phyloP scores from a whole-genome alignment of 1,139 yeast genomes.

The Lodderomyces metapsilosis region DNA sequence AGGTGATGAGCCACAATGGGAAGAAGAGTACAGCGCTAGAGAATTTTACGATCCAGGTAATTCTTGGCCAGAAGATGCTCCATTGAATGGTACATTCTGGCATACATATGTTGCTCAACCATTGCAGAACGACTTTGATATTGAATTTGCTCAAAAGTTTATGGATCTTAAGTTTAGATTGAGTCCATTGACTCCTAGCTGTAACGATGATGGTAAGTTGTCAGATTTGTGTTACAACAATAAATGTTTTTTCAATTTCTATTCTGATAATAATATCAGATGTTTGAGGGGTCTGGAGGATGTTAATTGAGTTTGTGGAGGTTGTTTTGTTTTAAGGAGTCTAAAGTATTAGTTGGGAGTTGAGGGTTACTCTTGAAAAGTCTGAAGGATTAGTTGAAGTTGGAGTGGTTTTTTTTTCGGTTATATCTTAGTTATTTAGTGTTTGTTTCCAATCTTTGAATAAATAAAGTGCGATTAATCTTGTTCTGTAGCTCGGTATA shows the following conservation, averaged over 20 bases:
- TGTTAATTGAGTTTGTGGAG: no score
- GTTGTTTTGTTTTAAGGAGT: no score
- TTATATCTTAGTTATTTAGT: neutral
- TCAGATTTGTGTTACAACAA: slow-evolving; percentile 4
- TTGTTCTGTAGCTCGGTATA: neutral
- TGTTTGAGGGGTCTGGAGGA: slow-evolving; percentile 4
- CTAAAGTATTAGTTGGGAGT: no score
- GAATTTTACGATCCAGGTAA: slow-evolving; percentile 43
- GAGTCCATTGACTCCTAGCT: slow-evolving; percentile 50
- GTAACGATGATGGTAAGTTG: slow-evolving; percentile 20
- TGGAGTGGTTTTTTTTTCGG: neutral
- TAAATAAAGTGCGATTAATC: neutral
- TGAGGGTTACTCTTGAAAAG: no score
- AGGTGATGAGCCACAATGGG: slow-evolving; percentile 56
- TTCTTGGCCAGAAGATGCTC: slow-evolving; percentile 53
- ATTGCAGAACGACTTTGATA: slow-evolving; percentile 32
- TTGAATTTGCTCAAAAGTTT: slow-evolving; percentile 46
- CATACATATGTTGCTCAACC: slow-evolving; percentile 37
- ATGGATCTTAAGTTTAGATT: slow-evolving; percentile 48
- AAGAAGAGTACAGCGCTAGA: slow-evolving; percentile 54
- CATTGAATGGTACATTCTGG: slow-evolving; percentile 63
- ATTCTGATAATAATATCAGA: slow-evolving; percentile 9
- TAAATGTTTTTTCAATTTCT: slow-evolving; percentile 29
- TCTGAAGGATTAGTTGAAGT: no score
- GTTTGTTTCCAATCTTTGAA: no score